Evolutionary conservation across 2,329 filamentous ascomycete genomes (phyloP).

Genomic region (Botryotinia globosa): DNA sequence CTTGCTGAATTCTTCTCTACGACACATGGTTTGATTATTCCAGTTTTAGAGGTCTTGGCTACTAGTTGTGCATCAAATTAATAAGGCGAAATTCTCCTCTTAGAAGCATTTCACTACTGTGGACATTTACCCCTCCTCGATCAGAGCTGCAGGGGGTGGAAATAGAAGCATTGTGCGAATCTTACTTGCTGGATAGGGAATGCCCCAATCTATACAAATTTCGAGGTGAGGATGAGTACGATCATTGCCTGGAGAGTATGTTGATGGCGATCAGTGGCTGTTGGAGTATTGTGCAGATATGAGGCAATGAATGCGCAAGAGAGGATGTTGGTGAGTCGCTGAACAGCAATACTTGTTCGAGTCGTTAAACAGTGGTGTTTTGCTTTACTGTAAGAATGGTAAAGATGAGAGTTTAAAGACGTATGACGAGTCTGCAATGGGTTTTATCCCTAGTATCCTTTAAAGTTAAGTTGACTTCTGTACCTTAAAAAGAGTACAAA

Average conservation of each 20-base stretch:
- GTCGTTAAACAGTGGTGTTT: background rate
- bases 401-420: background rate
- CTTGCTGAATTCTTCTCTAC: background rate
- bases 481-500: background rate
- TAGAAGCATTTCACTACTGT: background rate
- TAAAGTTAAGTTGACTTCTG: background rate
- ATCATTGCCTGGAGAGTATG: background rate
- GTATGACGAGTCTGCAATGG: background rate
- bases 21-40: background rate
- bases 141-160: background rate
- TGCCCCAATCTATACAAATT: background rate
- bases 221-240: background rate
- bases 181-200: background rate
- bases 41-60: background rate
- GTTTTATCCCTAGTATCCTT: background rate
- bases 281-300: background rate
- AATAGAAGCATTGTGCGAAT: background rate
- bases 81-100: rapidly evolving
- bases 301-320: background rate
- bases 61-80: background rate
- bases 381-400: background rate
- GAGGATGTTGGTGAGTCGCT: background rate
- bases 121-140: background rate
- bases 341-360: background rate
- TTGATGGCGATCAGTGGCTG: background rate